phyloP scores from a whole-genome alignment of 2,329 filamentous ascomycete species.

The Lasiodiplodia sp. region DNA sequence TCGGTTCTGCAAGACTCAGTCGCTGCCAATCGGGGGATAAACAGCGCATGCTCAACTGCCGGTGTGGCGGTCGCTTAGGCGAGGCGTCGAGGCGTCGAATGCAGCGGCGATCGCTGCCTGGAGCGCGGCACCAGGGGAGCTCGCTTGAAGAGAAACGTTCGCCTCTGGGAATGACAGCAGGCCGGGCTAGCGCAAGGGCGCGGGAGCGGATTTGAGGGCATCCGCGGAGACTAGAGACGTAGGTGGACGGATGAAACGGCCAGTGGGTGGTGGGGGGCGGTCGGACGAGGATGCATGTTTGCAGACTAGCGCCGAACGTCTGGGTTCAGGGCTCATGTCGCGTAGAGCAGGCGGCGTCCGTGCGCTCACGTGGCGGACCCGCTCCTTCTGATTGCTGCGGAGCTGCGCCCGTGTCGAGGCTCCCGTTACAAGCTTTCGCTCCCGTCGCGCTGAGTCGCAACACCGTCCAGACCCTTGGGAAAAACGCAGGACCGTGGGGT shows the following conservation, averaged over 20 bases:
- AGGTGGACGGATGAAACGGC: slow-evolving; percentile 14
- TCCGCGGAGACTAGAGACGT: neutral
- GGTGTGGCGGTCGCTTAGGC: neutral
- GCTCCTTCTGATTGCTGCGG: neutral
- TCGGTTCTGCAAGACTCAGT: neutral
- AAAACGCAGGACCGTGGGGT: neutral
- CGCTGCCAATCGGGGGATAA: neutral
- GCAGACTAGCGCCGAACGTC: neutral
- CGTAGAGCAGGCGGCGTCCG: neutral
- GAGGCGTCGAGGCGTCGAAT: neutral
- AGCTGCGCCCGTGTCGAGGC: neutral
- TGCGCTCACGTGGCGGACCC: no score
- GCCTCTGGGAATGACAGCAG: neutral
- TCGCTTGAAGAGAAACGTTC: neutral
- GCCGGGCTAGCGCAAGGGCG: neutral
- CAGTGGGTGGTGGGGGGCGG: neutral
- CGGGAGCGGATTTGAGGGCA: slow-evolving; percentile 9
- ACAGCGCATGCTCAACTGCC: neutral
- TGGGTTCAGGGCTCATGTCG: neutral
- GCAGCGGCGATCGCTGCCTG: slow-evolving; percentile 3
- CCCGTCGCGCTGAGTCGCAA: neutral
- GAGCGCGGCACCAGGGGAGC: neutral
- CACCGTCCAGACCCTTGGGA: no score
- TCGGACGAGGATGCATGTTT: slow-evolving; percentile 5
- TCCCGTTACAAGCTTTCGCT: neutral